phyloP scores from a whole-genome alignment of 2,329 filamentous ascomycete genomes.

The Colletotrichum melonis region DNA sequence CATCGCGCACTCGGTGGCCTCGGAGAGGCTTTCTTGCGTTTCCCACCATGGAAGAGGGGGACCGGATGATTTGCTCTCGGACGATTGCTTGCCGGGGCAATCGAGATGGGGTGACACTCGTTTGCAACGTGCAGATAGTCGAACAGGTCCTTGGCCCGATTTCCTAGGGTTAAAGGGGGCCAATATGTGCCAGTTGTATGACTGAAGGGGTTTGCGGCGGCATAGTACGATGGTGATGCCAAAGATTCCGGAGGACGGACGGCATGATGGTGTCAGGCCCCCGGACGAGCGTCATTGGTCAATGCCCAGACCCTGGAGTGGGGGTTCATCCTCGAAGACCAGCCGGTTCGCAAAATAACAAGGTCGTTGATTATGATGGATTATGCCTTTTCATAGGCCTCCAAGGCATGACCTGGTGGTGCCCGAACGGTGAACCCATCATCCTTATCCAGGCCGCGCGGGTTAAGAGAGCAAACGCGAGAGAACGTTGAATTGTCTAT shows the following conservation, averaged over 20 bases:
- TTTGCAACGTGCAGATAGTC: conserved; percentile 12
- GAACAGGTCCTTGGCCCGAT: conserved; percentile 8
- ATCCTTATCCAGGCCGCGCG: not conserved
- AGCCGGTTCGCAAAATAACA: not conserved
- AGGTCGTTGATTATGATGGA: not conserved
- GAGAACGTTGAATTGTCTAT: not conserved
- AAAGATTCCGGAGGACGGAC: not conserved
- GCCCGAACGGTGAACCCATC: not conserved
- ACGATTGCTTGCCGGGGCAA: not conserved
- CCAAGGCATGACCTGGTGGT: conserved; percentile 3
- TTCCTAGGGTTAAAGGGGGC: not conserved
- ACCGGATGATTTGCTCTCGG: not conserved
- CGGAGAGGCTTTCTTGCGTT: not conserved
- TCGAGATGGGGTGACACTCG: conserved; percentile 19
- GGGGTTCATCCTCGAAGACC: not conserved
- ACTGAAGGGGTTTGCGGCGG: not conserved
- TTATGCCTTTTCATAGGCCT: not conserved
- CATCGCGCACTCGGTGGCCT: not conserved
- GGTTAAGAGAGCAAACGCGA: not conserved
- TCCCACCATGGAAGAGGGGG: not conserved
- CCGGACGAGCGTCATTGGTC: conserved; percentile 10
- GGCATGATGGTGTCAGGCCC: conserved; percentile 21
- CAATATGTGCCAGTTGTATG: conserved; percentile 15
- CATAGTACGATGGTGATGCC: conserved; percentile 18
- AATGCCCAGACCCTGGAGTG: conserved; percentile 20